phyloP scores from a whole-genome alignment of 225 moss, liverwort and hornwort genomes.

The Marchantia polymorpha region DNA sequence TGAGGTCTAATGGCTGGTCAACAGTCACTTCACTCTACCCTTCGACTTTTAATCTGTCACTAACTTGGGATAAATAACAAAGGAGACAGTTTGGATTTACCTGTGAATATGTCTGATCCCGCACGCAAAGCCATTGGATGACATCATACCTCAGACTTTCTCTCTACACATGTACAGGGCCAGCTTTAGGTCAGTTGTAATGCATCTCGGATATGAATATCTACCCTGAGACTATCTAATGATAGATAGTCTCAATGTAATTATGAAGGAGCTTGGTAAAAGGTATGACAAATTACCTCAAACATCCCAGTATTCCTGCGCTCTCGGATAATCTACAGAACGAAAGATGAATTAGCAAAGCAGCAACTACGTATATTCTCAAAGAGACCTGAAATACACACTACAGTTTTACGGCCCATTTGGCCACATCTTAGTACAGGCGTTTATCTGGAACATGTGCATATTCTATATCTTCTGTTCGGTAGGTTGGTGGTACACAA shows the following conservation, averaged over 20 bases:
- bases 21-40: too few relatives aligned
- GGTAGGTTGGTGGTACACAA: too few relatives aligned
- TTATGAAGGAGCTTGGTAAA: not conserved
- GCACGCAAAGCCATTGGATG: slow-evolving; percentile 97
- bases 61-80: not conserved
- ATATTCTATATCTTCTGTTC: too few relatives aligned
- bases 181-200: not conserved
- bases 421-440: too few relatives aligned
- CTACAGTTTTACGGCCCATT: too few relatives aligned
- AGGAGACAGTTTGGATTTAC: slow-evolving; percentile 35
- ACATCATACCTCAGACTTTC: slow-evolving; percentile 89
- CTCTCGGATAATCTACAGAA: slow-evolving; percentile 81
- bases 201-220: not conserved
- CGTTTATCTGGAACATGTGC: too few relatives aligned
- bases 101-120: slow-evolving; percentile 89
- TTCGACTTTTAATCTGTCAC: too few relatives aligned
- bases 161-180: slow-evolving; percentile 49
- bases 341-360: slow-evolving; percentile 3
- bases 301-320: slow-evolving; percentile 86
- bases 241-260: not conserved
- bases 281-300: slow-evolving; percentile 49
- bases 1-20: too few relatives aligned
- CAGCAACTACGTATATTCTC: not conserved
- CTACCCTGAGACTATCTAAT: not conserved
- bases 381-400: too few relatives aligned